These are phyloP conservation scores for Colletotrichum somersetense DNA, from an alignment of 2,329 filamentous ascomycete genomes.

Conservation along the genomic window DNA sequence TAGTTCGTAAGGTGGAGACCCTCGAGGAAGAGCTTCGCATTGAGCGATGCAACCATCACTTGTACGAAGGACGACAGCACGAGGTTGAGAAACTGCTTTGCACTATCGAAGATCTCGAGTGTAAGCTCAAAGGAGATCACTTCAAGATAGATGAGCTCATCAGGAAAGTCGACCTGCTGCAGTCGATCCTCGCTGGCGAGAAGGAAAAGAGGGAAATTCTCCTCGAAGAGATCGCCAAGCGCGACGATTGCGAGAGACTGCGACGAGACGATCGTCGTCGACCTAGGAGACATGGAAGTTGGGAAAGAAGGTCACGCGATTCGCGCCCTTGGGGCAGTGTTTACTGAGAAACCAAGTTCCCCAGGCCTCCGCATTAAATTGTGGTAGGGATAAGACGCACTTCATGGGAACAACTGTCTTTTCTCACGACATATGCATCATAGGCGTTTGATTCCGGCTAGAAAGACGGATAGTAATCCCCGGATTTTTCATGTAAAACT, in stretches of 20 bases:
- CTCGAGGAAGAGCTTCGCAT: slow-evolving; percentile 35
- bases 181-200: slow-evolving; percentile 28
- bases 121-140: slow-evolving; percentile 33
- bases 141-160: slow-evolving; percentile 25
- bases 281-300: slow-evolving; percentile 28
- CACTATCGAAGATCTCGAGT: slow-evolving; percentile 26
- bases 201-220: slow-evolving; percentile 33
- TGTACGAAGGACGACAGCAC: slow-evolving; percentile 23
- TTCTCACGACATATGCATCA: not conserved
- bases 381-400: no score
- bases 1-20: slow-evolving; percentile 33
- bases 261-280: slow-evolving; percentile 23
- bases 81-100: slow-evolving; percentile 33
- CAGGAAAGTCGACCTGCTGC: slow-evolving; percentile 35
- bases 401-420: not conserved
- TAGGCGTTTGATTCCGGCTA: not conserved
- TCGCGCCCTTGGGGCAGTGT: slow-evolving; percentile 15
- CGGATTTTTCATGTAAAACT: not conserved
- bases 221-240: slow-evolving; percentile 30
- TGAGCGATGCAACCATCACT: slow-evolving; percentile 25
- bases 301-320: slow-evolving; percentile 29
- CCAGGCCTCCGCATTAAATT: no score
- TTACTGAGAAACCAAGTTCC: not conserved
- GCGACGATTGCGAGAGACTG: slow-evolving; percentile 27
- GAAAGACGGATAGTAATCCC: not conserved